These are phyloP conservation scores for Monosporascus sp. DNA, from an alignment of 2,329 filamentous ascomycete genomes.

Conservation along the genomic window DNA sequence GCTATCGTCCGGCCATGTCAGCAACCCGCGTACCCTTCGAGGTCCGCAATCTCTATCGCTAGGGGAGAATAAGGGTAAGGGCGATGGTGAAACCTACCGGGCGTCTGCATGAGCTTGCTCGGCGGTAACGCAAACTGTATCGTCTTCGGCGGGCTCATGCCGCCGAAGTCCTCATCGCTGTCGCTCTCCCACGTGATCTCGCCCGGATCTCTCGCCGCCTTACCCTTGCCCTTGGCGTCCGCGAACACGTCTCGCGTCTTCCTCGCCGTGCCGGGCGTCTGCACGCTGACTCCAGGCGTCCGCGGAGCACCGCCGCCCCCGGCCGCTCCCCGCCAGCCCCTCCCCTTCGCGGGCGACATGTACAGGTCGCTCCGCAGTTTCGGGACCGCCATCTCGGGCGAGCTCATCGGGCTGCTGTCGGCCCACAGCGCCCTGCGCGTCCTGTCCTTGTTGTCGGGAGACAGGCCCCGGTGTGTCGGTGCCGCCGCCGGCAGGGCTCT, in stretches of 20 bases:
- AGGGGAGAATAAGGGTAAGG: not conserved
- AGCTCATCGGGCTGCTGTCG: slow-evolving; percentile 61
- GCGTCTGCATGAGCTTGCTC: slow-evolving; percentile 73
- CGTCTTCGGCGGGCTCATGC: slow-evolving; percentile 88
- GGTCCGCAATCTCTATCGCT: not conserved
- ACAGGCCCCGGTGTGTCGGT: slow-evolving; percentile 14
- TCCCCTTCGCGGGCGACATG: slow-evolving; percentile 61
- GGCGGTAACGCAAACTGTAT: slow-evolving; percentile 80
- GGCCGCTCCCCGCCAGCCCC: slow-evolving; percentile 34
- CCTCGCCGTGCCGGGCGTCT: slow-evolving; percentile 60
- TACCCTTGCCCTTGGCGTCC: slow-evolving; percentile 16
- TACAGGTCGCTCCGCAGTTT: slow-evolving; percentile 83
- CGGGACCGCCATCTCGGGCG: slow-evolving; percentile 73
- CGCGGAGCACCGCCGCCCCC: slow-evolving; percentile 45
- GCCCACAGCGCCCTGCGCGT: slow-evolving; percentile 38
- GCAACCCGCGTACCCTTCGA: not conserved
- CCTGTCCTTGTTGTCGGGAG: slow-evolving; percentile 26
- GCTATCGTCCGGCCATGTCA: slow-evolving; percentile 39
- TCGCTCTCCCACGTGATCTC: slow-evolving; percentile 73
- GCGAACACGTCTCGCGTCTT: slow-evolving; percentile 47
- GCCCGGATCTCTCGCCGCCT: slow-evolving; percentile 32
- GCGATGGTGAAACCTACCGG: slow-evolving; percentile 46
- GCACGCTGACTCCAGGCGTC: slow-evolving; percentile 80
- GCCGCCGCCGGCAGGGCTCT: slow-evolving; percentile 26
- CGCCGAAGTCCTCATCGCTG: slow-evolving; percentile 62